Evolutionary conservation across 2,329 filamentous ascomycete species (phyloP), one percentile per base, ranked within the genome.

Genomic region (Fusarium torreyae): DNA sequence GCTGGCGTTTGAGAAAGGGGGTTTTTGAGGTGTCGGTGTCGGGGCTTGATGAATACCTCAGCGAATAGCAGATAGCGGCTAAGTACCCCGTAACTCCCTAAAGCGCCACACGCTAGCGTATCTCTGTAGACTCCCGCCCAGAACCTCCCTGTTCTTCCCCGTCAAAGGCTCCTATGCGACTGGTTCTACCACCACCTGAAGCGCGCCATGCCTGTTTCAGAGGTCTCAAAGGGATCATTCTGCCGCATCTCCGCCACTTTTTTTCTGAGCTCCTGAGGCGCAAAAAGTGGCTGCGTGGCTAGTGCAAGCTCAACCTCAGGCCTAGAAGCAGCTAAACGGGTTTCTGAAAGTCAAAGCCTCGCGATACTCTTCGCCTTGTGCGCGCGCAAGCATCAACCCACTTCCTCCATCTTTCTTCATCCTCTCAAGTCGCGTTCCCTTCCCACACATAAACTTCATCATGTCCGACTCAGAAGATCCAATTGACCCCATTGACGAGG

Each of bases 401-500:
- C 22, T 48, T 58, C 39, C 57, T 55, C 14, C 38, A 54, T 24
- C 18, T 18, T 20, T 65, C 22, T 31, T 24, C 38, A 40, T 44
- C 49, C 18, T 18, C 17, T 26, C 34, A 13, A 31, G 20, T n/a
- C 43, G 34, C 39, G 17, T 38, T 48, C 17, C 22, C 13, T 34
- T 18, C 26, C 15, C 15, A n/a, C 24, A 22, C 22, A 56, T 18
- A 31, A 45, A 13, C 38, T 36, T 9, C 42, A 56, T 17, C 48
- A 88, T 88, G 86, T 88, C 86, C 18, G 86, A 88, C 71, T 86
- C 85, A 2, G 87, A 88, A 67, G 86, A 87, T 55, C 79, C 80
- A 55, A 77, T 86, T 71, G 85, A 87, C 50, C 79, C 81, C 60
- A 81, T 87, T 58, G 86, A 88, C 57, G 85, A 85, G 50, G 86